Conservation (phyloP, 441 rosid species). For the Arabidopsis lyrata region DNA sequence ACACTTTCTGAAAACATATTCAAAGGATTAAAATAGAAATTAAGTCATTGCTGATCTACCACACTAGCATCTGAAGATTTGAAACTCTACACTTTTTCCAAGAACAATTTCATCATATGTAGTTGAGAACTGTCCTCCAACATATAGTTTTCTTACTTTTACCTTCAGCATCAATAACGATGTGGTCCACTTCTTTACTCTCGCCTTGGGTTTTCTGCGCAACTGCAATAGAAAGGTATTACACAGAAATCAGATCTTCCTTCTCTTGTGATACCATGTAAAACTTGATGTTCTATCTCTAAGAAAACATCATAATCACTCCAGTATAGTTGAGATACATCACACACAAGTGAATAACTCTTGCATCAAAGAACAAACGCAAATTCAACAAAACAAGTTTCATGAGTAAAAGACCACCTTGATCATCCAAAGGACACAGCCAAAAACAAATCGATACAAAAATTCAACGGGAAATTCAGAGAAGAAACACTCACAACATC, state of each 20-base stretch:
- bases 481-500: constrained; percentile 51
- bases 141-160: not conserved
- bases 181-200: constrained; percentile 13
- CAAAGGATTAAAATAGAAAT: constrained; percentile 19
- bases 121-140: not conserved
- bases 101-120: constrained; percentile 24
- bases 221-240: constrained; percentile 30
- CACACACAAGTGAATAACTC: not conserved
- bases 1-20: not conserved
- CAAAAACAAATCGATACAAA: constrained; percentile 9
- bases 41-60: constrained; percentile 4
- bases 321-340: not conserved
- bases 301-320: not conserved
- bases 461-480: not conserved
- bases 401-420: no score
- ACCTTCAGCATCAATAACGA: constrained; percentile 42
- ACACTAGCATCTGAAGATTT: constrained; percentile 30
- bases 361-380: no score
- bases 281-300: constrained; percentile 8
- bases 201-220: constrained; percentile 1
- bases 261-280: not conserved
- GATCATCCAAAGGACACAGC: no score
- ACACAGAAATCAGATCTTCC: not conserved
- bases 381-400: no score
- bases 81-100: constrained; percentile 18